Base-by-base conservation (phyloP, 2,329 filamentous ascomycete genomes). In the Xylaria hypoxylon region DNA sequence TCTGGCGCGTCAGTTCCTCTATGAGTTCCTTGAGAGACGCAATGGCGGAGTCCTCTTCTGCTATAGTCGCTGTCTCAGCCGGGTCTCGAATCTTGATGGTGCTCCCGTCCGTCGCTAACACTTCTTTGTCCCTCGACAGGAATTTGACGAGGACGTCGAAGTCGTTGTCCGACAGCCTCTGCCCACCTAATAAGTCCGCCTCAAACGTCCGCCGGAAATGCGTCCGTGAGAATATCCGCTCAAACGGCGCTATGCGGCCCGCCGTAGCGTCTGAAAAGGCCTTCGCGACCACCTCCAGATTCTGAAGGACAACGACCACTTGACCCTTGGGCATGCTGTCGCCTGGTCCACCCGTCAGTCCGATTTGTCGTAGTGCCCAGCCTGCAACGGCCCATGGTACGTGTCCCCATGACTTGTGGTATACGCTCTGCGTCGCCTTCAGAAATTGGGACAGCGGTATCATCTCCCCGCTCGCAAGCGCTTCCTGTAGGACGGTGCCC, bases 1-100 rank as follows among this genome's bases (percentile, higher is more conserved):
- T 90, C 67, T 97, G 89, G 22, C 89, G 86, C 68, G 91, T 89
- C 17, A 99, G 84, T 57, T 91, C 90, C 45, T 87, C 83, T 31
- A 94, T 90, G 11, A 97, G 85, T 28, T 92, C 88, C 74, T 94
- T 95, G 10, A 99, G 86, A 19, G 91, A 91, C 1, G 94, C 94
- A 68, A 97, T 92, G 0, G 92, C 91, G 4, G 84, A 82, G 79
- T 99, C 96, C 73, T 96, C 91, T 64, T 89, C 83, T 0, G 92
- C 92, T 70, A 98, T 90, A 0, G 73, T 72, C 0, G 75, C 65
- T 2, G 74, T 65, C 6, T 71, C 73, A 2, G 83, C 81, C 0
- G 85, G 77, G 0, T 80, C 79, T 72, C 87, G 90, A 77, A 98
- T 90, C 76, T 92, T 94, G 72, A 99, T 85, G 0, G 89, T 92